These are phyloP conservation scores for Didymella sp. DNA, from an alignment of 2,329 filamentous ascomycete genomes.

Conservation along the genomic window DNA sequence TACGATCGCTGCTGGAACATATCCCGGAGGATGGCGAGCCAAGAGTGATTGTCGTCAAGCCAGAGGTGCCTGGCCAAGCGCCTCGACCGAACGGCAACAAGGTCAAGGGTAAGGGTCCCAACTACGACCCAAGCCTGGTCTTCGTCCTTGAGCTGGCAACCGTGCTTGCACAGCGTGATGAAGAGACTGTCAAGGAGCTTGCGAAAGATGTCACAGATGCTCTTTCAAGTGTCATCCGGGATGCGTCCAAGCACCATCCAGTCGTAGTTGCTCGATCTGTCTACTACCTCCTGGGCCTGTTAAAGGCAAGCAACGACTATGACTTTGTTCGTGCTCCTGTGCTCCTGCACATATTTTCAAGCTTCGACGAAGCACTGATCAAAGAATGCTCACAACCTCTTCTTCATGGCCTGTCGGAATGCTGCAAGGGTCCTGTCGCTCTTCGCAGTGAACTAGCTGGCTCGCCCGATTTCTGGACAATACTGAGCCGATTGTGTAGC, in stretches of 20 bases:
- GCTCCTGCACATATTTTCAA: constrained; percentile 88
- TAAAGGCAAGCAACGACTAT: constrained; percentile 86
- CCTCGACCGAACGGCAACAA: constrained; percentile 68
- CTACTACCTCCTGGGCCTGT: constrained; percentile 83
- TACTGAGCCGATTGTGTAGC: constrained; percentile 76
- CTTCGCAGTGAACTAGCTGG: constrained; percentile 92
- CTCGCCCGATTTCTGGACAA: constrained; percentile 96
- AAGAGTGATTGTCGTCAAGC: constrained; percentile 86
- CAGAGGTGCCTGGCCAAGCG: constrained; percentile 73
- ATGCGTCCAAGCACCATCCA: constrained; percentile 78
- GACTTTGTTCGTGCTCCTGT: constrained; percentile 93
- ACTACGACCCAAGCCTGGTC: constrained; percentile 84
- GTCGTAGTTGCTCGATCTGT: constrained; percentile 84
- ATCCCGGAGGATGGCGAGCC: constrained; percentile 86
- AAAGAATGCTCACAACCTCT: constrained; percentile 78
- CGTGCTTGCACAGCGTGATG: constrained; percentile 77
- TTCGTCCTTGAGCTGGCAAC: constrained; percentile 94
- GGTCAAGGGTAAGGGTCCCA: constrained; percentile 61
- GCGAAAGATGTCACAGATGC: constrained; percentile 82
- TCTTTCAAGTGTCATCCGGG: constrained; percentile 81
- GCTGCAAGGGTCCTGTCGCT: constrained; percentile 77
- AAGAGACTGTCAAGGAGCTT: constrained; percentile 72
- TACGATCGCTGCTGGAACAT: constrained; percentile 77
- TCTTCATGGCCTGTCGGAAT: constrained; percentile 78
- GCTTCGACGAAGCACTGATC: constrained; percentile 78